A percentile compares a stretch with the other conserved stretches of the same genome.
Evolutionary conservation across 176 grass and related monocot genomes (phyloP).

Genomic region (Aechmea fasciata): DNA sequence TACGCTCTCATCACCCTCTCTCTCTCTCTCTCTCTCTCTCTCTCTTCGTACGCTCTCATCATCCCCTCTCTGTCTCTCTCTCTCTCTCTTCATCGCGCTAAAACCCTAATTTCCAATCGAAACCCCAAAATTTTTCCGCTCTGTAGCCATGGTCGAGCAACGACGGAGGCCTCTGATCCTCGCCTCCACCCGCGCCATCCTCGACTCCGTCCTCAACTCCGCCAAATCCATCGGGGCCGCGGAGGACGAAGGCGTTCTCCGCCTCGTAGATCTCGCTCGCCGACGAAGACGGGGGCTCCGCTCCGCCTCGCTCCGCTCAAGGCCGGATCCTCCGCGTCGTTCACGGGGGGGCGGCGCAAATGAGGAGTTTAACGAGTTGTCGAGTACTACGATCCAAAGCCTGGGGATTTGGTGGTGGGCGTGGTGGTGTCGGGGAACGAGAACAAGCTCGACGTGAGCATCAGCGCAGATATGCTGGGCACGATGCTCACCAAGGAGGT

Average conservation of each 20-base stretch:
- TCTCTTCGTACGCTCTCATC: no score
- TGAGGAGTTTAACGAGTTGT: slow-evolving; percentile 39
- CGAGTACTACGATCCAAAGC: slow-evolving; percentile 59
- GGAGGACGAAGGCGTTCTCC: not conserved
- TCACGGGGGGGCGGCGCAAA: not conserved
- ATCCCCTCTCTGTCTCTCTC: no score
- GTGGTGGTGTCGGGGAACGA: slow-evolving; percentile 72
- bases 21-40: no score
- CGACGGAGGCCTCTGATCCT: slow-evolving; percentile 72
- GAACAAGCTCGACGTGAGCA: slow-evolving; percentile 62
- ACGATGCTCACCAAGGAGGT: slow-evolving; percentile 80
- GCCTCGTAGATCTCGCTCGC: not conserved
- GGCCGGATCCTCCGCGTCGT: slow-evolving; percentile 62
- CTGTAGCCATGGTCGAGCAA: slow-evolving; percentile 43
- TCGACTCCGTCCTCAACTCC: slow-evolving; percentile 52
- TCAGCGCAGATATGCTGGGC: slow-evolving; percentile 68
- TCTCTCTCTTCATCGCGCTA: not conserved
- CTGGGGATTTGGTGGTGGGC: slow-evolving; percentile 61
- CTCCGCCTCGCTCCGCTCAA: slow-evolving; percentile 34
- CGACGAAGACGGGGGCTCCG: not conserved
- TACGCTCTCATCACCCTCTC: not conserved
- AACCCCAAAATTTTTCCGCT: not conserved
- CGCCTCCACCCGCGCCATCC: slow-evolving; percentile 54
- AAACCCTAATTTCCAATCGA: not conserved
- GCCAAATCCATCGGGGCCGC: slow-evolving; percentile 13